Base-by-base conservation (phyloP, 2,329 filamentous ascomycete species). In the Xylariaceae sp. region DNA sequence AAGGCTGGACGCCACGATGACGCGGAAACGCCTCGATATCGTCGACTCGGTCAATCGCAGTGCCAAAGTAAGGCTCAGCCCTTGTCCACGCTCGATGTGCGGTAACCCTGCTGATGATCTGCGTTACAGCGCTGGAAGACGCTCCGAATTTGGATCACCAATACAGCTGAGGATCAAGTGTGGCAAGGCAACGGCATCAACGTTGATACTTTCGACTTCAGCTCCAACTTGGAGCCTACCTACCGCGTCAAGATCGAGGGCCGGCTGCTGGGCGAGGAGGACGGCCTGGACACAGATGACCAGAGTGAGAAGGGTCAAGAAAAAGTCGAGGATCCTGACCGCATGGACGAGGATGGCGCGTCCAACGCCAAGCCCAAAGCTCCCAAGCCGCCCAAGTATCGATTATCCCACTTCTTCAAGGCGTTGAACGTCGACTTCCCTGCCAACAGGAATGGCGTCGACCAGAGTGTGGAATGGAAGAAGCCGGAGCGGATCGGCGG, bases 181-280 rank as follows among this genome's bases (percentile, higher is more conserved):
- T 96, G 92, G 92, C 92, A 98, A 61, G 72, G 70, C 24, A 75
- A 70, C 47, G 68, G 67, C 25, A 66, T 82, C 39, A 80, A 80
- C 40, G 72, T 80, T 9, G 80, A 90, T 54, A 76, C 75, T 22
- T 92, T 92, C 45, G 88, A 93, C 53, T 89, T 94, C 52, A 80
- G 78, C 33, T 78, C 80, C 33, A 86, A 77, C 43, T 71, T 75
- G 46, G 82, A 88, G 47, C 83, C 86, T 3, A 83, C 80, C 9
- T 98, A 89, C 57, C 78, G 81, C 37, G 86, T 98, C 46, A 94
- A 89, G 64, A 90, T 98, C 42, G 86, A 95, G 60, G 92, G 87
- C 26, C 77, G 82, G 19, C 64, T 96, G 33, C 68, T 96, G 16
- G 83, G 88, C 43, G 79, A 85, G 34, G 69, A 73, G 27, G 68